phyloP scores from a whole-genome alignment of 768 basidiomycete species.

The Leccinum uliginosum region DNA sequence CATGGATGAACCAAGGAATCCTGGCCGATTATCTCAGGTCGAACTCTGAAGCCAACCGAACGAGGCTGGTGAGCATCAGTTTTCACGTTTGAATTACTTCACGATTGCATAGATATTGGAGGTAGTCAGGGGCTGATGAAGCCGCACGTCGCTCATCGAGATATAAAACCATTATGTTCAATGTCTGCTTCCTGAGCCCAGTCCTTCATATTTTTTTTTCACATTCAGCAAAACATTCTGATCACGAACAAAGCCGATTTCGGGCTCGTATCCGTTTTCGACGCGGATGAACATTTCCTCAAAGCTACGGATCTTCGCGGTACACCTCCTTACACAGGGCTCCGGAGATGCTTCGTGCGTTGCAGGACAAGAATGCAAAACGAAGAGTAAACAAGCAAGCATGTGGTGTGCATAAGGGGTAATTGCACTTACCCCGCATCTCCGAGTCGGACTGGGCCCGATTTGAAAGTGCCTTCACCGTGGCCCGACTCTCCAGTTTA shows the following conservation, averaged over 20 bases:
- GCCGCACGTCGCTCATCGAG: slow-evolving; percentile 34
- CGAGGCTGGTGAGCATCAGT: slow-evolving; percentile 29
- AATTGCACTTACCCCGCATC: too few species aligned
- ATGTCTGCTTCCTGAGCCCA: background rate
- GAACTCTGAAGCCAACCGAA: slow-evolving; percentile 14
- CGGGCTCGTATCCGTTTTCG: slow-evolving; percentile 32
- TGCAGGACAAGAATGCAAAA: background rate
- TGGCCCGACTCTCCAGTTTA: too few species aligned
- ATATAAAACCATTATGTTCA: slow-evolving; percentile 28
- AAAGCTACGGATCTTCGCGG: slow-evolving; percentile 12
- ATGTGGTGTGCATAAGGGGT: too few species aligned
- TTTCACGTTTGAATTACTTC: background rate
- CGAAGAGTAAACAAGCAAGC: slow-evolving; percentile 22
- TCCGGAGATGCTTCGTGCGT: slow-evolving; percentile 21
- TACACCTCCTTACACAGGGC: slow-evolving; percentile 24
- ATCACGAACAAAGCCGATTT: slow-evolving; percentile 46
- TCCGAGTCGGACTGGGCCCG: too few species aligned
- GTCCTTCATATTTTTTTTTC: slow-evolving; percentile 11
- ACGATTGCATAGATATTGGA: slow-evolving; percentile 35
- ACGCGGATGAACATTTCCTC: slow-evolving; percentile 9
- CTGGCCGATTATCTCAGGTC: slow-evolving; percentile 28
- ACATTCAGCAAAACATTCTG: slow-evolving; percentile 43
- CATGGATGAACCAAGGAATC: slow-evolving; percentile 36
- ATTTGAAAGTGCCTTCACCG: too few species aligned
- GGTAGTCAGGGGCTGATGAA: slow-evolving; percentile 34